Evolutionary conservation across 2,329 filamentous ascomycete genomes (phyloP).

Genomic region (Colletotrichum brevisporum): DNA sequence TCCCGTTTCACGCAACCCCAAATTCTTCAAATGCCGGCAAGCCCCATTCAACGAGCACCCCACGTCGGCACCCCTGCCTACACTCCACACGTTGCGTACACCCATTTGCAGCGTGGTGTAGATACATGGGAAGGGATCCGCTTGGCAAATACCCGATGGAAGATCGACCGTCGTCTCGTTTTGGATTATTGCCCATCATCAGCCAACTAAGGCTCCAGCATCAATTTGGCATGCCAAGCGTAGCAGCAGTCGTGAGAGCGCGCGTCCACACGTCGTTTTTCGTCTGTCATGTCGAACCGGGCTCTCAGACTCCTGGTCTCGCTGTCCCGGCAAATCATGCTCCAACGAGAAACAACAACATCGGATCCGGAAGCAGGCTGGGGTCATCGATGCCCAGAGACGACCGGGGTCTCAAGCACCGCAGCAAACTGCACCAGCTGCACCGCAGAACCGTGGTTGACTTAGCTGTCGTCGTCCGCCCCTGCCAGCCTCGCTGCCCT

Average conservation of each 20-base stretch:
- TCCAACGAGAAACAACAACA: constrained; percentile 32
- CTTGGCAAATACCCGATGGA: constrained; percentile 30
- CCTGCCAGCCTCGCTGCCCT: not conserved
- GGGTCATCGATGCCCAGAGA: constrained; percentile 34
- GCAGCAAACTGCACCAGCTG: constrained; percentile 12
- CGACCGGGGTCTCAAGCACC: constrained; percentile 34
- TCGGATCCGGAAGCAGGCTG: constrained; percentile 14
- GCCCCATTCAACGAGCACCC: constrained; percentile 27
- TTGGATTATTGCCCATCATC: constrained; percentile 30
- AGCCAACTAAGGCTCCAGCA: constrained; percentile 6
- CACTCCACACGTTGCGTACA: too few relatives aligned
- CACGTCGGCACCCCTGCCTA: constrained; percentile 23
- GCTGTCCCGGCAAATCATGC: constrained; percentile 40
- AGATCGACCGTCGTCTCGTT: constrained; percentile 39
- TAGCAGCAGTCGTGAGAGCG: not conserved
- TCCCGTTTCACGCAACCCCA: constrained; percentile 34
- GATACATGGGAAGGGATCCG: not conserved
- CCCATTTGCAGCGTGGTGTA: too few relatives aligned
- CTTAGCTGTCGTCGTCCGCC: constrained; percentile 3
- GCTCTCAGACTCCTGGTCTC: constrained; percentile 36
- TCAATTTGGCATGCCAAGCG: constrained; percentile 20
- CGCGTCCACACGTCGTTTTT: constrained; percentile 18
- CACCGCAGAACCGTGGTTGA: constrained; percentile 24
- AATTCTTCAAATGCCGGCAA: constrained; percentile 26
- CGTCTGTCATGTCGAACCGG: constrained; percentile 37